A percentile compares a stretch with the other conserved stretches of the same genome.
Conservation (phyloP, 2,329 filamentous ascomycete genomes). For the Aspergillus intermedius region DNA sequence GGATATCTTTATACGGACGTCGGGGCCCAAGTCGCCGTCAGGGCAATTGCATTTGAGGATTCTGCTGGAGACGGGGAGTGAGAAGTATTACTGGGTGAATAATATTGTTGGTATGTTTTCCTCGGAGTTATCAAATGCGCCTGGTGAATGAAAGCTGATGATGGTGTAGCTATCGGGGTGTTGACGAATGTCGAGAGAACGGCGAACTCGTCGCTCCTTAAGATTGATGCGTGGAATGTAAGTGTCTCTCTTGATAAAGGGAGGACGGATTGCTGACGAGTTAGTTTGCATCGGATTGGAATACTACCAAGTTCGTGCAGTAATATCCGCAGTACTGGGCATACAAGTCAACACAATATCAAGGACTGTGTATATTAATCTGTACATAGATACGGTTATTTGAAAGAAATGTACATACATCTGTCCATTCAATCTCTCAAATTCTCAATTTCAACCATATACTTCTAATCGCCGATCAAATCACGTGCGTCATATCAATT, state of each 20-base stretch:
- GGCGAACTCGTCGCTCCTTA: conserved; percentile 7
- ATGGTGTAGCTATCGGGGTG: conserved; percentile 14
- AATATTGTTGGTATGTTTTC: conserved; percentile 17
- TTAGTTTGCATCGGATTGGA: conserved; percentile 18
- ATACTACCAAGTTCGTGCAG: conserved; percentile 12
- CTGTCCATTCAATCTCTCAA: no score
- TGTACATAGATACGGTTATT: no score
- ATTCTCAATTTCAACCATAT: no score
- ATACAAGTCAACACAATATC: no score
- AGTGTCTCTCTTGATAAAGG: conserved; percentile 1
- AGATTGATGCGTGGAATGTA: conserved; percentile 24
- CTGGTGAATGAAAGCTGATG: not conserved
- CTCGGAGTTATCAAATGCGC: no score
- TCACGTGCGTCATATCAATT: no score
- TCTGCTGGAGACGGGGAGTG: conserved; percentile 17
- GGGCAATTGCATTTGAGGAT: conserved; percentile 17
- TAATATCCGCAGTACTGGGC: conserved; percentile 1
- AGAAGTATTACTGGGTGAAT: conserved; percentile 23
- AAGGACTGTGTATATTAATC: conserved; percentile 8
- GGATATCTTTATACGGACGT: conserved; percentile 18
- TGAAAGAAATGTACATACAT: no score
- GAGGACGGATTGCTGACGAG: not conserved
- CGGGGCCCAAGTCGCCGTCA: conserved; percentile 13
- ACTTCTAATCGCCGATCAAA: no score
- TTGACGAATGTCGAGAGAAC: conserved; percentile 9